phyloP scores from a whole-genome alignment of 306 rosid genomes.

The Inga oerstediana region DNA sequence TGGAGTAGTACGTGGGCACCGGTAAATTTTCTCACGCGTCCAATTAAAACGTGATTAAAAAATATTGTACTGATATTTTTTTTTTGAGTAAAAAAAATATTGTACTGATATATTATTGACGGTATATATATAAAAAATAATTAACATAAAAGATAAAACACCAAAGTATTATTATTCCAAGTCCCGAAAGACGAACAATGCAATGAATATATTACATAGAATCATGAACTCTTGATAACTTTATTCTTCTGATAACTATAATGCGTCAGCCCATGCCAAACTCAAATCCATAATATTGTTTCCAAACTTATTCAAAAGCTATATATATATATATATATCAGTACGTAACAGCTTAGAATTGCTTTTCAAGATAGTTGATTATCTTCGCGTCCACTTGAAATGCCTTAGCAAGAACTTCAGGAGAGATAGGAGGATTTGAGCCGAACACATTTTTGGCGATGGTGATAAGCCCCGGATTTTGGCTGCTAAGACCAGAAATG shows the following conservation, averaged over 20 bases:
- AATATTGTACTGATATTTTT: too few species aligned
- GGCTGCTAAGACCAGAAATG: constrained; percentile 27
- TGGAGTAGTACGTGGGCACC: too few species aligned
- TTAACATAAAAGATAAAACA: not conserved
- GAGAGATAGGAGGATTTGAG: constrained; percentile 37
- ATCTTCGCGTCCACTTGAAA: constrained; percentile 33
- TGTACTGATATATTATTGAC: too few species aligned
- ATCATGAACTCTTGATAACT: not conserved
- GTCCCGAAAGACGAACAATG: not conserved
- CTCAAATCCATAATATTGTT: not conserved
- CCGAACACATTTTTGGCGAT: constrained; percentile 36
- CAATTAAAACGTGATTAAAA: too few species aligned
- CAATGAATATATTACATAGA: not conserved
- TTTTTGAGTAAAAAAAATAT: too few species aligned
- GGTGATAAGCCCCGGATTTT: constrained; percentile 22
- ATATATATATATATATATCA: not conserved
- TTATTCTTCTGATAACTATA: not conserved
- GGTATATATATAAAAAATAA: too few species aligned
- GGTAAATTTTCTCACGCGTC: too few species aligned
- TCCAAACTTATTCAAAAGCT: not conserved
- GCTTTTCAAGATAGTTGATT: constrained; percentile 30
- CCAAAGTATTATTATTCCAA: not conserved
- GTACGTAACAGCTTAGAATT: constrained; percentile 3
- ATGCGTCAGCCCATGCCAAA: not conserved
- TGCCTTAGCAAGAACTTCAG: constrained; percentile 35